A percentile compares a stretch with the other conserved stretches of the same genome.
Evolutionary conservation across 257 asterid species (phyloP).

Genomic region (Knoxia roxburghii): DNA sequence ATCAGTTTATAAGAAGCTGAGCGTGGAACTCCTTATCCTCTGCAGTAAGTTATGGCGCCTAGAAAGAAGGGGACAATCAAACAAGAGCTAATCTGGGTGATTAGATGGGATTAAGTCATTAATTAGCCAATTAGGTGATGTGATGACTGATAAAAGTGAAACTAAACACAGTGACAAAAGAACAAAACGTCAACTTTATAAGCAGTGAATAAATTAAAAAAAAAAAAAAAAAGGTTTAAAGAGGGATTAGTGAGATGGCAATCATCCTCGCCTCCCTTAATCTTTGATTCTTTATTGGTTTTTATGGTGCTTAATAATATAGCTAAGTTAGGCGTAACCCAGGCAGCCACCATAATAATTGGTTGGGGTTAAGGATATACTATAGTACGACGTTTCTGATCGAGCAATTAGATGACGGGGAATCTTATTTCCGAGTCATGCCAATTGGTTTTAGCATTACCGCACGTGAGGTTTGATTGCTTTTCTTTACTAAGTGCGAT

Average conservation of each 20-base stretch:
- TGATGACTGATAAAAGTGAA: not conserved
- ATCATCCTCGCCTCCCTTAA: not conserved
- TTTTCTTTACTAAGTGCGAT: no score
- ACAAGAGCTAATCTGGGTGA: not conserved
- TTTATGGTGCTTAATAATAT: not conserved
- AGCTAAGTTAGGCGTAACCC: not conserved
- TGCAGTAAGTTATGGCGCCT: no score
- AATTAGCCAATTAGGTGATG: not conserved
- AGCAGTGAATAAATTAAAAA: no score
- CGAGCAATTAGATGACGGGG: constrained; percentile 3
- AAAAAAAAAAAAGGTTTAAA: no score
- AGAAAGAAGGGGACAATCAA: no score
- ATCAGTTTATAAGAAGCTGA: no score
- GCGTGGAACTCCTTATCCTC: no score
- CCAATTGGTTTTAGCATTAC: not conserved
- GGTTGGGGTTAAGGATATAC: not conserved
- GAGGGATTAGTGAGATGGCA: not conserved
- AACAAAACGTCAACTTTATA: not conserved
- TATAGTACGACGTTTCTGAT: no score
- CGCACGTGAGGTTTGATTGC: constrained; percentile 13
- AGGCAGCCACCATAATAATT: no score
- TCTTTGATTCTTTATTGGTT: not conserved
- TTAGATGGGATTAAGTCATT: not conserved
- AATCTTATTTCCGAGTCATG: not conserved
- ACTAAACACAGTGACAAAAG: not conserved